These are phyloP conservation scores for Flaveria floridana DNA, from an alignment of 140 eudicot species.

Conservation along the genomic window DNA sequence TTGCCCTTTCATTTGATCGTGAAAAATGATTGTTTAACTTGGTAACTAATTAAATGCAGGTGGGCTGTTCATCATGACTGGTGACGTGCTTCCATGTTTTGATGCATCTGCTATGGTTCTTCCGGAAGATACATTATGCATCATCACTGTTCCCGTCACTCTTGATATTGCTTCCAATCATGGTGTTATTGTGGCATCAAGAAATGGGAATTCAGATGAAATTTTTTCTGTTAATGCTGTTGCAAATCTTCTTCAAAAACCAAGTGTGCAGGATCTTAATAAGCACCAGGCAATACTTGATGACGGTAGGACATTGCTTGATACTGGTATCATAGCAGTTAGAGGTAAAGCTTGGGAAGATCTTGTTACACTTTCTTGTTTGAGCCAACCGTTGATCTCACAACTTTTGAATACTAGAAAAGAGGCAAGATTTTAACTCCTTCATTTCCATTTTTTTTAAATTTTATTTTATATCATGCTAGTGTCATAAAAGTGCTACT, in stretches of 20 bases:
- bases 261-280: slow-evolving; percentile 66
- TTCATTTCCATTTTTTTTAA: not conserved
- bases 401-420: slow-evolving; percentile 61
- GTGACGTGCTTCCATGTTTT: slow-evolving; percentile 99
- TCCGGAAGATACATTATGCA: slow-evolving; percentile 81
- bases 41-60: slow-evolving; percentile 42
- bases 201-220: slow-evolving; percentile 40
- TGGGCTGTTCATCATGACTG: slow-evolving; percentile 94
- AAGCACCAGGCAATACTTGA: slow-evolving; percentile 64
- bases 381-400: slow-evolving; percentile 67
- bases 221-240: slow-evolving; percentile 50
- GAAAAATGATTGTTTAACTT: not conserved
- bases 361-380: slow-evolving; percentile 69
- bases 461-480: not conserved
- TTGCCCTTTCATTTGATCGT: not conserved
- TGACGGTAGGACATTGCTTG: slow-evolving; percentile 95
- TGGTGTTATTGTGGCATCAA: slow-evolving; percentile 91
- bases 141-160: slow-evolving; percentile 89
- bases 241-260: slow-evolving; percentile 91
- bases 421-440: slow-evolving; percentile 60
- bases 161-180: slow-evolving; percentile 95
- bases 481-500: not conserved
- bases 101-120: slow-evolving; percentile 89
- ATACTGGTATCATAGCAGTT: slow-evolving; percentile 88
- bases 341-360: slow-evolving; percentile 94